Percentiles rank a stretch among this genome's conserved stretches.
Conservation (phyloP, 2,329 filamentous ascomycete genomes). For the Pseudogymnoascus sp. region DNA sequence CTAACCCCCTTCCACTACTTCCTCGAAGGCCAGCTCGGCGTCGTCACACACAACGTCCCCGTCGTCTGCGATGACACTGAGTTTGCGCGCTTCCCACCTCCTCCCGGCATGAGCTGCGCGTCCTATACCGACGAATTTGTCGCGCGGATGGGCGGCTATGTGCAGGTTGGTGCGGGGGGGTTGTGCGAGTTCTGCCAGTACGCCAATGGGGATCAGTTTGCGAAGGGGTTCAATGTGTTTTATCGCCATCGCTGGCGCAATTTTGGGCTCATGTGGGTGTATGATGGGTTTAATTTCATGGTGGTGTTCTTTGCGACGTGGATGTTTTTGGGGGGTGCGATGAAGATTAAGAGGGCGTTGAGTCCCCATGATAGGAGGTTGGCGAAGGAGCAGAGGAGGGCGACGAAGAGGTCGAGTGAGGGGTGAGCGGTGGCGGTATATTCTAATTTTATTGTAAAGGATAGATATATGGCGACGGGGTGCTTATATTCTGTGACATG, state of each 20-base stretch:
- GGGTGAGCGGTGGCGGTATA: neutral
- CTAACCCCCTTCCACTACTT: conserved; percentile 62
- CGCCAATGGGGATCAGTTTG: conserved; percentile 43
- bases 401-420: neutral
- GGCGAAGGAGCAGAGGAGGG: conserved; percentile 1
- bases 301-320: conserved; percentile 46
- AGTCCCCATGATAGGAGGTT: conserved; percentile 12
- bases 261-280: conserved; percentile 58
- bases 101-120: conserved; percentile 52
- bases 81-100: conserved; percentile 53
- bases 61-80: conserved; percentile 50
- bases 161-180: conserved; percentile 46
- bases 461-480: too few species aligned
- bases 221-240: conserved; percentile 49
- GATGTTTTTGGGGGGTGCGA: conserved; percentile 38
- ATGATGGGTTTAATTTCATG: conserved; percentile 57
- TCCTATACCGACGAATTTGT: conserved; percentile 51
- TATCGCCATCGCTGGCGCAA: conserved; percentile 57
- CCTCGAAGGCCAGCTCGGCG: conserved; percentile 53
- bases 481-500: too few species aligned
- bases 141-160: conserved; percentile 50
- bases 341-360: conserved; percentile 11
- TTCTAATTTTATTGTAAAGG: neutral
- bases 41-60: conserved; percentile 46
- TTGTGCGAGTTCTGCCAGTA: conserved; percentile 62